phyloP scores from a whole-genome alignment of 768 basidiomycete genomes.

The Inosperma sp. region DNA sequence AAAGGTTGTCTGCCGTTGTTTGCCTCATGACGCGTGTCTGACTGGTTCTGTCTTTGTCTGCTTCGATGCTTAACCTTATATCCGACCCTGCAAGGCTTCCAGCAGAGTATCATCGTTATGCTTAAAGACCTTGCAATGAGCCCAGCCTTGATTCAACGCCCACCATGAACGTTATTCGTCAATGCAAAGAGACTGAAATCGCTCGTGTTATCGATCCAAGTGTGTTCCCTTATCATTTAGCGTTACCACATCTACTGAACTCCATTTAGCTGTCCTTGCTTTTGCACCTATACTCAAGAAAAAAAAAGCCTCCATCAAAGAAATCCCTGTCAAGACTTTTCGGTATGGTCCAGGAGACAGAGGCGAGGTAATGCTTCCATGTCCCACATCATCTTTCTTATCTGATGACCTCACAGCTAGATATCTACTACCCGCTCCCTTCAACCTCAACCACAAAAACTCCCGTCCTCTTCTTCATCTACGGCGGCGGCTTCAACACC shows the following conservation, averaged over 20 bases:
- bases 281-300: constrained; percentile 49
- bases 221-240: constrained; percentile 14
- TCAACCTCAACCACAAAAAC: constrained; percentile 26
- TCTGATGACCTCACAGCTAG: constrained; percentile 41
- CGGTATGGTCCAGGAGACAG: constrained; percentile 50
- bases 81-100: too few relatives aligned
- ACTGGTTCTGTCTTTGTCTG: too few relatives aligned
- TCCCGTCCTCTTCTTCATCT: constrained; percentile 58
- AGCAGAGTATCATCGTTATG: too few relatives aligned
- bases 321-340: constrained; percentile 50
- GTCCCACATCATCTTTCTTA: not conserved
- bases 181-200: constrained; percentile 20
- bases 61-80: too few relatives aligned
- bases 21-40: too few relatives aligned
- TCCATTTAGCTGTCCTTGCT: constrained; percentile 39
- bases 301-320: constrained; percentile 42
- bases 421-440: constrained; percentile 56
- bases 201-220: constrained; percentile 23
- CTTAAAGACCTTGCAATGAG: too few relatives aligned
- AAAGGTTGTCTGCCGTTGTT: too few relatives aligned
- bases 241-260: not conserved
- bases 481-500: constrained; percentile 59
- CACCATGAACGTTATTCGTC: constrained; percentile 22
- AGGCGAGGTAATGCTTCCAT: constrained; percentile 37
- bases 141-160: not conserved